Evolutionary conservation across 2,329 filamentous ascomycete genomes (phyloP).

Genomic region (Colletotrichum tamarilloi): DNA sequence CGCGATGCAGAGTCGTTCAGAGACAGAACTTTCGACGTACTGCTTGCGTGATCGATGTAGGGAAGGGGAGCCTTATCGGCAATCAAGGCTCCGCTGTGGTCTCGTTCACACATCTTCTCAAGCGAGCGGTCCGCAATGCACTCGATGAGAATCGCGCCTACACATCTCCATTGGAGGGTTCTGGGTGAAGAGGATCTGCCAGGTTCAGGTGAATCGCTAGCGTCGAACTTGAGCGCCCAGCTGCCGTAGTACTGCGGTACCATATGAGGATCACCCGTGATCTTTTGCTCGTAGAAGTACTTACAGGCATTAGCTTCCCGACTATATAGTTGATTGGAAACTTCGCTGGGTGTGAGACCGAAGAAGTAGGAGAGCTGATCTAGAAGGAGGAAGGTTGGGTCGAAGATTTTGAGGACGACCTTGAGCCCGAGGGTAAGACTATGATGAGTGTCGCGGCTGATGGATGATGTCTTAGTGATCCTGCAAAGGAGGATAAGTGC

Average conservation of each 20-base stretch:
- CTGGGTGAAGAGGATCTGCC: neutral
- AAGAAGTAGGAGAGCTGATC: too few relatives aligned
- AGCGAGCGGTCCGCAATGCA: neutral
- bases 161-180: neutral
- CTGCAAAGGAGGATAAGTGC: neutral
- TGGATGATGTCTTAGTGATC: neutral
- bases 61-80: too few relatives aligned
- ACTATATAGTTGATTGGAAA: neutral
- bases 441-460: neutral
- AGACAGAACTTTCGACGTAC: too few relatives aligned
- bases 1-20: neutral
- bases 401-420: neutral
- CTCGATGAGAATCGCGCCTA: neutral
- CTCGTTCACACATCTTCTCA: neutral
- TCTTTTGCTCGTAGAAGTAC: neutral
- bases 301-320: neutral
- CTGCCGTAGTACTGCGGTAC: neutral
- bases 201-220: fast-evolving
- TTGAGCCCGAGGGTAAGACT: neutral
- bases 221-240: neutral
- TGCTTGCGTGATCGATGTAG: too few relatives aligned
- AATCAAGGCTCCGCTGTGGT: too few relatives aligned
- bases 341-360: neutral
- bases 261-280: neutral
- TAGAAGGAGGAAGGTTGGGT: neutral